phyloP scores from a whole-genome alignment of 352 stramenopile genomes.

The Globisporangium iwayamae region DNA sequence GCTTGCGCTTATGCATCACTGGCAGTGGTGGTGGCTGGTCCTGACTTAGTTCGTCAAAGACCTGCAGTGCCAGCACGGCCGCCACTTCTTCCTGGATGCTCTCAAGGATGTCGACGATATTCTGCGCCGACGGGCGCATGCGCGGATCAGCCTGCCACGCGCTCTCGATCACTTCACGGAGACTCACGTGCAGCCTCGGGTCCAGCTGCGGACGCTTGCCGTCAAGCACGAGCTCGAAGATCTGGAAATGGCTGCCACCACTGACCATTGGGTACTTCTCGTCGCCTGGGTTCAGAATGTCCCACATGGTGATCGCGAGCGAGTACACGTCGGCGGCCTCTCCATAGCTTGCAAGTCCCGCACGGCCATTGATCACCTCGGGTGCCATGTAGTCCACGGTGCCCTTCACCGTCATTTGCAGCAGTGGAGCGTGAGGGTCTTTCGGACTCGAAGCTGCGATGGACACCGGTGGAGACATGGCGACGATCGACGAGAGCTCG shows the following conservation, averaged over 20 bases:
- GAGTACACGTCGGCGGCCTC: conserved; percentile 72
- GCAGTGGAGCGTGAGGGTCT: background rate
- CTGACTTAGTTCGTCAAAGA: conserved; percentile 40
- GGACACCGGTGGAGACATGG: background rate
- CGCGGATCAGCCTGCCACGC: conserved; percentile 55
- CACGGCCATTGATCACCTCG: conserved; percentile 56
- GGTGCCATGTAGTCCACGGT: conserved; percentile 76
- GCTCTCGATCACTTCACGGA: conserved; percentile 50
- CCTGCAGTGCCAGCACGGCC: conserved; percentile 33
- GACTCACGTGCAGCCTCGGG: conserved; percentile 21
- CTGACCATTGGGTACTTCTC: conserved; percentile 37
- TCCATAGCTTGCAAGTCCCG: conserved; percentile 45
- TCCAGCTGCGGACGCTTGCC: conserved; percentile 42
- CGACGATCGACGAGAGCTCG: conserved; percentile 13
- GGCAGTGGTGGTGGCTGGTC: background rate
- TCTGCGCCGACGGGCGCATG: conserved; percentile 36
- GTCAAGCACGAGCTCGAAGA: conserved; percentile 48
- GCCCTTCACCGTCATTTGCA: conserved; percentile 59
- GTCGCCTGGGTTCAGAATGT: conserved; percentile 49
- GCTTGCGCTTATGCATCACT: background rate
- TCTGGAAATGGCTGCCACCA: conserved; percentile 36
- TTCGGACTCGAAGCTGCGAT: background rate
- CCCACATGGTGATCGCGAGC: conserved; percentile 59
- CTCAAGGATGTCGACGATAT: conserved; percentile 51
- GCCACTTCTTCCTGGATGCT: conserved; percentile 61